Base-by-base conservation (phyloP, 2,329 filamentous ascomycete genomes). In the Coniochaeta sp. region DNA sequence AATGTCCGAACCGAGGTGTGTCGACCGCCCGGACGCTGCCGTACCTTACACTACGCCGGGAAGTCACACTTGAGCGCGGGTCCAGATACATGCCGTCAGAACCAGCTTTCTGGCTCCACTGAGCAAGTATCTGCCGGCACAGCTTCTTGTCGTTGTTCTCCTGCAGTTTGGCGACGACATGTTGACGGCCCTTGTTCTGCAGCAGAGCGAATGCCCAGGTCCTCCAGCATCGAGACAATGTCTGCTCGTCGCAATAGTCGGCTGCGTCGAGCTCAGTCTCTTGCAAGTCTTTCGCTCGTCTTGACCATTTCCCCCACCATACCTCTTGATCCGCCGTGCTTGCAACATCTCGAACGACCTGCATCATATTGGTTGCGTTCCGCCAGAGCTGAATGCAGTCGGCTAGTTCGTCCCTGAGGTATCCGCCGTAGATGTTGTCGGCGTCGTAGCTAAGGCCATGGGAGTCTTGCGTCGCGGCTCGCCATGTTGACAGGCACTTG, bases 271-370 rank as follows among this genome's bases (percentile, higher is more conserved):
- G 61, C 54, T 58, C 47, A 44, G 62, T 62, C 34, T 69, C 68
- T 34, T 57, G 59, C 34, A 58, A 54, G 26, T 65, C 66, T 17
- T 64, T 59, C 55, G 65, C 19, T 5, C 65, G 62, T 19, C 57
- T 61, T 28, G 64, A 62, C 68, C 68, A 70, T n/a, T 61, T 64
- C 2, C 60, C 60, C 52, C 61, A 61, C 44, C 67, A 67, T 16
- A 67, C 65, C 28, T 73, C 67, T 17, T 64, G 44, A 44, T 70
- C 68, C 12, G 68, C 59, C 65, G 67, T 67, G 22, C 65, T 66
- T 24, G 70, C 69, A 7, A 67, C 61, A 52, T 67, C 60, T 9
- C 54, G 38, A 14, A 69, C 62, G 42, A 65, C 62, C 14, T 59
- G 59, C 12, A 62, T 61, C 19, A 26, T 58, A 8, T 59, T 61